Evolutionary conservation across 1,284 basidiomycete species (phyloP).

Genomic region (Paramarasmius palmivorus): DNA sequence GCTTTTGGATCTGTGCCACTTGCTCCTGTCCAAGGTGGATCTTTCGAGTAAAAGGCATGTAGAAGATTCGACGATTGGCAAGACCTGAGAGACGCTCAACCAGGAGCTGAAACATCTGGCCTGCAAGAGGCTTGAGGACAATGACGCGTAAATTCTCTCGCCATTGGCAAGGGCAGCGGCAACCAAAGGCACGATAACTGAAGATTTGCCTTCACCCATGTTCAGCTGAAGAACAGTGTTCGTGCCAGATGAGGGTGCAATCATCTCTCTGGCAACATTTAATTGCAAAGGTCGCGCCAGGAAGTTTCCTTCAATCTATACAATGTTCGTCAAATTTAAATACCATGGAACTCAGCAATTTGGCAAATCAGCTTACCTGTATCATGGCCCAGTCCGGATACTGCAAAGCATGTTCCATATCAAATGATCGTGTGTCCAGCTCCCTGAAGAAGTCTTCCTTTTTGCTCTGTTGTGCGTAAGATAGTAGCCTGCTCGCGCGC

Average conservation of each 20-base stretch:
- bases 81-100: conserved; percentile 43
- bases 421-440: conserved; percentile 22
- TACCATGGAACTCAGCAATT: neutral
- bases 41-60: conserved; percentile 48
- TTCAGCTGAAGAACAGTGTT: conserved; percentile 52
- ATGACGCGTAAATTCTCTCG: conserved; percentile 44
- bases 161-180: conserved; percentile 41
- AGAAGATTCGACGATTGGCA: conserved; percentile 45
- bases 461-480: neutral
- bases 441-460: conserved; percentile 30
- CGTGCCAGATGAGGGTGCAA: conserved; percentile 33
- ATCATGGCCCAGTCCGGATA: conserved; percentile 40
- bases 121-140: conserved; percentile 42
- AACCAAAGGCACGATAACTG: conserved; percentile 50
- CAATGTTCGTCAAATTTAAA: neutral
- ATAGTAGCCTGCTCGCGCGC: neutral
- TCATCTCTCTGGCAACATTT: conserved; percentile 47
- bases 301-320: conserved; percentile 45
- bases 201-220: conserved; percentile 62
- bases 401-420: conserved; percentile 16
- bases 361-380: conserved; percentile 21
- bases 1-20: conserved; percentile 22
- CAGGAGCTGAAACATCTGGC: conserved; percentile 51
- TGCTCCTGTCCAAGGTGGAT: conserved; percentile 22
- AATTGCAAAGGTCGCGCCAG: conserved; percentile 40